Percentiles rank a stretch among this genome's conserved stretches.
Evolutionary conservation across 78 protist genomes (phyloP).

Genomic region (Anaeramoeba flamelloides): DNA sequence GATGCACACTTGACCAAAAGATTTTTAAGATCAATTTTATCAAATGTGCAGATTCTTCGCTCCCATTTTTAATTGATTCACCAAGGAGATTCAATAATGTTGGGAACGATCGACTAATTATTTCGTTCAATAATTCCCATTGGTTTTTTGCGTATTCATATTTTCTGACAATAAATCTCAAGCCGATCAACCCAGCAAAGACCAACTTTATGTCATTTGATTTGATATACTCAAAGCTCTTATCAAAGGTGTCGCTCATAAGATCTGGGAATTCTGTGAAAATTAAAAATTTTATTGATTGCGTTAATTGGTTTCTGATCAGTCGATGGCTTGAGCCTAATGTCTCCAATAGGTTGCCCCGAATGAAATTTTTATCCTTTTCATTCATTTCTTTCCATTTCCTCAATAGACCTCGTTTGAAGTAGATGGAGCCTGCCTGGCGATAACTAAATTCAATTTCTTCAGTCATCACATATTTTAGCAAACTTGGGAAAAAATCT

Average conservation of each 20-base stretch:
- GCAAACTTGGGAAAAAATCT: no score
- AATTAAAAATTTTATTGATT: neutral
- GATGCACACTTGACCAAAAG: neutral
- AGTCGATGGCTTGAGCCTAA: neutral
- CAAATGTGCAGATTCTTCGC: neutral
- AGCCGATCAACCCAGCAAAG: neutral
- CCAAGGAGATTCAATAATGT: neutral
- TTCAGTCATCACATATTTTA: no score
- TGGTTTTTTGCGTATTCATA: neutral
- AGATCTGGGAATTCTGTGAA: neutral
- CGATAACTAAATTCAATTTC: neutral
- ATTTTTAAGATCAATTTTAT: neutral
- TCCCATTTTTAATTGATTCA: neutral
- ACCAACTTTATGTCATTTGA: neutral
- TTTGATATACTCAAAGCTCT: neutral
- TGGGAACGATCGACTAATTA: neutral
- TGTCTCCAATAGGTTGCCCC: neutral
- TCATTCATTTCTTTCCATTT: neutral
- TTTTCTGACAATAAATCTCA: neutral
- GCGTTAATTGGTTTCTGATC: neutral
- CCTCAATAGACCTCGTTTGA: neutral
- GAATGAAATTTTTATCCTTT: neutral
- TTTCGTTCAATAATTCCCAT: neutral
- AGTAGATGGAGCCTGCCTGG: neutral
- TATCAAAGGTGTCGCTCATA: neutral